Conservation (phyloP, 2,329 filamentous ascomycete genomes). For the Exophiala spinifera region DNA sequence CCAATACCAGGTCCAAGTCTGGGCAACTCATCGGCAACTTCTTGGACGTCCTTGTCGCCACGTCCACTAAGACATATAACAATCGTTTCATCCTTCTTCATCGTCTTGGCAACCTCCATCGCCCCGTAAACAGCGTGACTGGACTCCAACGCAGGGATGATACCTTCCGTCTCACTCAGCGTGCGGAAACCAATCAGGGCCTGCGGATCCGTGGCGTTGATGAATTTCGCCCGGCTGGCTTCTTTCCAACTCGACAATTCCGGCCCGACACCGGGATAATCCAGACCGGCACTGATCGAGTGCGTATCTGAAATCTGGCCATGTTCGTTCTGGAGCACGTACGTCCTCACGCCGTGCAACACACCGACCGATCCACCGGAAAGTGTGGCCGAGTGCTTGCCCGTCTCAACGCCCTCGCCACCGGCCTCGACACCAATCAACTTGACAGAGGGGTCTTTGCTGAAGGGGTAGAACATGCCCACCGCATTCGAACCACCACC, state of each 20-base stretch:
- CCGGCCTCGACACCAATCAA: conserved; percentile 92
- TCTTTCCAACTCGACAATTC: conserved; percentile 95
- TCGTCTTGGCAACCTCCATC: conserved; percentile 82
- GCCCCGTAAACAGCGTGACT: conserved; percentile 90
- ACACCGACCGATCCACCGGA: conserved; percentile 85
- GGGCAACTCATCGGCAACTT: conserved; percentile 90
- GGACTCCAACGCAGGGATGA: conserved; percentile 92
- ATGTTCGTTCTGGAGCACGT: conserved; percentile 87
- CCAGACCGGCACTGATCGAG: conserved; percentile 91
- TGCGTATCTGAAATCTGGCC: conserved; percentile 95
- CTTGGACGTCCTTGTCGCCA: conserved; percentile 98
- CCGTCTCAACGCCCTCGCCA: conserved; percentile 85
- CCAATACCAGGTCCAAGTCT: conserved; percentile 83
- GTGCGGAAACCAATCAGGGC: conserved; percentile 84
- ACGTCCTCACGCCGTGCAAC: conserved; percentile 91
- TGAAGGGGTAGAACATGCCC: conserved; percentile 98
- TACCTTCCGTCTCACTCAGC: conserved; percentile 84
- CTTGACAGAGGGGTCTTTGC: conserved; percentile 78
- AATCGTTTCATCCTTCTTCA: conserved; percentile 80
- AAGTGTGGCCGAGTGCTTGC: conserved; percentile 82
- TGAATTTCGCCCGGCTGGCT: conserved; percentile 76
- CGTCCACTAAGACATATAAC: conserved; percentile 91
- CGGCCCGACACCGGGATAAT: conserved; percentile 95
- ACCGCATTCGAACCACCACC: conserved; percentile 92
- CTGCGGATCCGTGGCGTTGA: conserved; percentile 86